A percentile compares a stretch with the other conserved stretches of the same genome.
These are phyloP conservation scores for Saccharomyces uvarum DNA, from an alignment of 1,139 yeast species.

Conservation along the genomic window DNA sequence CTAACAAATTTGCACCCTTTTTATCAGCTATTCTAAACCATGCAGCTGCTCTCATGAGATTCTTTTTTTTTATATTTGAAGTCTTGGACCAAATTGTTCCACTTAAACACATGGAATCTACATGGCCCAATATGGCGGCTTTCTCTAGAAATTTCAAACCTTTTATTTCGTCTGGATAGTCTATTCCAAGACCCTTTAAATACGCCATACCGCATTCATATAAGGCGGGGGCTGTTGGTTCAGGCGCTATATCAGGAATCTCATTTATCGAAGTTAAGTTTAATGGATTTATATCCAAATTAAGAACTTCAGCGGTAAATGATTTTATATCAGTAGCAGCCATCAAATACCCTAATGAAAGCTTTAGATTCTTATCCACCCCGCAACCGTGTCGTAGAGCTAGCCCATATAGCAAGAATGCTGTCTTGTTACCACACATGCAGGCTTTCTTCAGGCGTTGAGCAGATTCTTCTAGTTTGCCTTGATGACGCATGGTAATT, in stretches of 20 bases:
- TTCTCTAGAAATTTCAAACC: constrained; percentile 58
- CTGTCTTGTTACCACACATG: constrained; percentile 48
- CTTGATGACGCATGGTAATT: constrained; percentile 46
- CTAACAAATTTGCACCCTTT: constrained; percentile 57
- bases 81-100: constrained; percentile 63
- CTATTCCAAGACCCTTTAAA: constrained; percentile 53
- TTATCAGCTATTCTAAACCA: constrained; percentile 64
- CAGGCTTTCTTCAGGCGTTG: constrained; percentile 47
- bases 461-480: constrained; percentile 61
- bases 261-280: constrained; percentile 17
- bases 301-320: constrained; percentile 22
- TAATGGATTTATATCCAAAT: constrained; percentile 32
- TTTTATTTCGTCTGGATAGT: constrained; percentile 43
- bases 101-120: constrained; percentile 62
- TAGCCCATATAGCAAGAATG: constrained; percentile 65
- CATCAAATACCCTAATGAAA: constrained; percentile 57
- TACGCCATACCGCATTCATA: constrained; percentile 58
- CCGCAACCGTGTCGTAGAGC: constrained; percentile 70
- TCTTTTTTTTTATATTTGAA: constrained; percentile 52
- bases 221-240: constrained; percentile 37
- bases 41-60: constrained; percentile 56
- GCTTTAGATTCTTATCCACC: constrained; percentile 48
- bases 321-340: constrained; percentile 37
- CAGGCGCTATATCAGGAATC: constrained; percentile 26
- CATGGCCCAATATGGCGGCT: constrained; percentile 63